Conservation (phyloP, 805 yeast genomes). For the Tetrapisispora taiwanensis region DNA sequence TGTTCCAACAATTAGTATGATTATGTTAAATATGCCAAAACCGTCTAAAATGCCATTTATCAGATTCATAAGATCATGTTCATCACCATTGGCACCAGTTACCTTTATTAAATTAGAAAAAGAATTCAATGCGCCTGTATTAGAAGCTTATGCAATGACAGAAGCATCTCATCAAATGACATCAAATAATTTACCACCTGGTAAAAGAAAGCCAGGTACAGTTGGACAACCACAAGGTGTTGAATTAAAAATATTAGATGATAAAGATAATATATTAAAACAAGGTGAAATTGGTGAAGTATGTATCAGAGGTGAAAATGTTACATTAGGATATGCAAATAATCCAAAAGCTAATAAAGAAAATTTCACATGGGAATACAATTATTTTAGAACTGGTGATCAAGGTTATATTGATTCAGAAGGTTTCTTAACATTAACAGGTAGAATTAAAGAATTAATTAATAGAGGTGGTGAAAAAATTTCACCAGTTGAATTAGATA, state of each 20-base stretch:
- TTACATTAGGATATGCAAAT: conserved; percentile 62
- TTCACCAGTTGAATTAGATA: conserved; percentile 62
- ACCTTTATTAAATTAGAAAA: conserved; percentile 49
- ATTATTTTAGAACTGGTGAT: conserved; percentile 72
- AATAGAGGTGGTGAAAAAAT: conserved; percentile 75
- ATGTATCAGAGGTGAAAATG: conserved; percentile 55
- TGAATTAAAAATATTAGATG: conserved; percentile 47
- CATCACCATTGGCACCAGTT: conserved; percentile 59
- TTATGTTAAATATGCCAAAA: conserved; percentile 41
- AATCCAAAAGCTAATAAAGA: conserved; percentile 63
- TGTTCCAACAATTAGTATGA: conserved; percentile 68
- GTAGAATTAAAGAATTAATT: conserved; percentile 63
- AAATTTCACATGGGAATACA: conserved; percentile 44
- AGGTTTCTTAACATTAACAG: conserved; percentile 52
- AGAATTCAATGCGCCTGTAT: conserved; percentile 53
- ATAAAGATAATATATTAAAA: conserved; percentile 36
- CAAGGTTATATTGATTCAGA: conserved; percentile 55
- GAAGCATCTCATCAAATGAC: conserved; percentile 78
- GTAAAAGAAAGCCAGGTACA: conserved; percentile 56
- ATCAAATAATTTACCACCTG: conserved; percentile 58
- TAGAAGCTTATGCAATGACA: conserved; percentile 75
- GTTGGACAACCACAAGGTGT: conserved; percentile 69
- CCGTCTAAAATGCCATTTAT: conserved; percentile 46
- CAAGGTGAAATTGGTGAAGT: conserved; percentile 60
- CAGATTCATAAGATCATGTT: conserved; percentile 63